Percentiles rank a stretch among this genome's conserved stretches.
Evolutionary conservation across 495 filamentous ascomycete species (phyloP).

Genomic region (Neohortaea acidophila): DNA sequence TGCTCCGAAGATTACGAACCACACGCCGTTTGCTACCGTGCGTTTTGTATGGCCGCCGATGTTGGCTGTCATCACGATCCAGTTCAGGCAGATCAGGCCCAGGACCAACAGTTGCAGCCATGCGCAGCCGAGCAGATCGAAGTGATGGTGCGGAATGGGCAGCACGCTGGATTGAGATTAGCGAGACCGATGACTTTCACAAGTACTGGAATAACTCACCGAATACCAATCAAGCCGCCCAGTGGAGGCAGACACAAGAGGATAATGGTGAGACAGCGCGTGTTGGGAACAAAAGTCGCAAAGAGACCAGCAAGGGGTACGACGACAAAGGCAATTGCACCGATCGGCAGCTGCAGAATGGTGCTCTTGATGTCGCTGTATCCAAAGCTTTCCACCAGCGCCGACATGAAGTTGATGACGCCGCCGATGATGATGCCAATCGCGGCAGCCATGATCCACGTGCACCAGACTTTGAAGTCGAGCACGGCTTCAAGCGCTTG

Average conservation of each 20-base stretch:
- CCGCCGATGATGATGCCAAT: slow-evolving; percentile 13
- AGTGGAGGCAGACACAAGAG: slow-evolving; percentile 31
- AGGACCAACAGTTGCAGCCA: slow-evolving; percentile 29
- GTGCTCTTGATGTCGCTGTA: slow-evolving; percentile 18
- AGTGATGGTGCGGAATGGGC: slow-evolving; percentile 32
- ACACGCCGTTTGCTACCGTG: slow-evolving; percentile 20
- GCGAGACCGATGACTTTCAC: no score
- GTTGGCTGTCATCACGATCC: slow-evolving; percentile 7
- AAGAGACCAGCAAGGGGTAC: slow-evolving; percentile 16
- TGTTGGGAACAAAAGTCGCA: slow-evolving; percentile 23
- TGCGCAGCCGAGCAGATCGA: slow-evolving; percentile 36
- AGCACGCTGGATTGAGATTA: no score
- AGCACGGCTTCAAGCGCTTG: slow-evolving; percentile 8
- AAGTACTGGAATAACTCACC: no score
- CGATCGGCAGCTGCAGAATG: slow-evolving; percentile 10
- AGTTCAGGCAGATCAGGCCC: slow-evolving; percentile 8
- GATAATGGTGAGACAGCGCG: slow-evolving; percentile 18
- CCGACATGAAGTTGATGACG: slow-evolving; percentile 18
- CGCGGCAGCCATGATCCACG: not conserved
- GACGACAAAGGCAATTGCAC: slow-evolving; percentile 18
- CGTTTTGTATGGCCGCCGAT: slow-evolving; percentile 26
- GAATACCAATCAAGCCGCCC: slow-evolving; percentile 34
- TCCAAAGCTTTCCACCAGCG: slow-evolving; percentile 41
- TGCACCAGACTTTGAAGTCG: slow-evolving; percentile 11
- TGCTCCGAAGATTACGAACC: slow-evolving; percentile 24